Base-by-base conservation (phyloP, 495 filamentous ascomycete species). In the Lasiosphaeria hispida region DNA sequence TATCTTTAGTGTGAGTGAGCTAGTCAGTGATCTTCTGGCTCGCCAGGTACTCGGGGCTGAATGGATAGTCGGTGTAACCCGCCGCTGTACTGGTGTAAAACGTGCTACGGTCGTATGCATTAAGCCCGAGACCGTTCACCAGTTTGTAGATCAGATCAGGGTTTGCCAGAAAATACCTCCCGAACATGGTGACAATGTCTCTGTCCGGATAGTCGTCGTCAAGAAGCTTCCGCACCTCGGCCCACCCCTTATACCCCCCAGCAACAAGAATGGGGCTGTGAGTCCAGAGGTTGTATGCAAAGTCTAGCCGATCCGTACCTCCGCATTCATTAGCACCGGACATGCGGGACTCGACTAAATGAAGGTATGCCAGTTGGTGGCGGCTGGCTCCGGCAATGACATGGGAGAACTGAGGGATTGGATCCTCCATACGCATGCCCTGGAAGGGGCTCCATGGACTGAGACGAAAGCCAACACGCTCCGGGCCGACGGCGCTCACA, bases 91-190 rank as follows among this genome's bases (percentile, higher is more conserved):
- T 66, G 2, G 67, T 39, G 56, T 90, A 90, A 60, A 91, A 89
- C 0, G 70, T 75, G 0, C 73, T 66, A 4, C 85, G 70, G 51
- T 89, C 68, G 66, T 88, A 88, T 17, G 67, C 62, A 3, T 61
- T 70, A 19, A 90, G 71, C 19, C 72, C 65, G 34, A 88, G 70
- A 0, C 80, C 80, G 50, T 84, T 63, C 70, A 78, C 68, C 4
- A 91, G 48, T 53, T 81, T 74, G 63, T 80, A 88, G 0, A 80
- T 75, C 52, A 92, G 68, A 67, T 92, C 88, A 3, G 88, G 87
- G 57, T 85, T 91, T 48, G 85, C 74, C 35, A 87, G 85, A 57
- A 85, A 91, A 37, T 74, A 77, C 23, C 84, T 66, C 11, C 87
- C 87, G 67, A 87, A 86, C 0, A 78, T 83, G 44, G 84, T 63